Base-by-base conservation (phyloP, 352 stramenopile species). In the Globisporangium sylvaticum region DNA sequence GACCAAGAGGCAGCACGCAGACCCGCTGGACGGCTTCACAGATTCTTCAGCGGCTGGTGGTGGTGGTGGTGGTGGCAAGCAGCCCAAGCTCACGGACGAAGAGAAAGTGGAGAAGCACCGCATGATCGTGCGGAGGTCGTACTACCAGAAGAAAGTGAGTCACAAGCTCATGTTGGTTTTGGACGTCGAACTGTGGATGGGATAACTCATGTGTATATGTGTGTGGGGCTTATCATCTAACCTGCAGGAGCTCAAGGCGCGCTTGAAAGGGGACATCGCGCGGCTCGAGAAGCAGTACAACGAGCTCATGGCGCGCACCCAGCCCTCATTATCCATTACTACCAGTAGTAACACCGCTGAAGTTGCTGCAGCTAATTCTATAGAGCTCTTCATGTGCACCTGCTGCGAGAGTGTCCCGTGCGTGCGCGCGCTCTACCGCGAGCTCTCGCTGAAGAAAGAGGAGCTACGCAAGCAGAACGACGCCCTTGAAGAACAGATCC, bases 71-170 rank as follows among this genome's bases (percentile, higher is more conserved):
- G 29, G 44, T n/a, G 22, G 44, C 29, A 65, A 58, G 44, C 24
- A 50, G n/a, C 46, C 18, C n/a, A 66, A 59, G 52, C 67, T 78
- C 24, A 78, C 73, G 15, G 63, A 62, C 24, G 71, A 78, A 25
- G 69, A 83, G 54, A 79, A 78, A 34, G 72, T 81, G 34, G 80
- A 75, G 61, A 77, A 79, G 12, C 80, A 91, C 64, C 79, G 80
- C 31, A 73, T 81, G 68, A 72, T 88, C 61, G 83, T 89, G 44
- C 65, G 69, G 4, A 65, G 74, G 34, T 76, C 70, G 34, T 80
- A 80, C 68, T 80, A 80, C 68, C 74, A 76, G 60, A 77, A 80
- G 56, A 68, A 67, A 31, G 71, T 78, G 56, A 9, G 73, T 22
- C 39, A 10, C 8, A 8, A 34, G 31, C 31, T 10, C 15, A 12